These are phyloP conservation scores for sorghum (Sorghum bicolor) DNA, from an alignment of 176 grass and related monocot genomes.

Conservation along the genomic window DNA sequence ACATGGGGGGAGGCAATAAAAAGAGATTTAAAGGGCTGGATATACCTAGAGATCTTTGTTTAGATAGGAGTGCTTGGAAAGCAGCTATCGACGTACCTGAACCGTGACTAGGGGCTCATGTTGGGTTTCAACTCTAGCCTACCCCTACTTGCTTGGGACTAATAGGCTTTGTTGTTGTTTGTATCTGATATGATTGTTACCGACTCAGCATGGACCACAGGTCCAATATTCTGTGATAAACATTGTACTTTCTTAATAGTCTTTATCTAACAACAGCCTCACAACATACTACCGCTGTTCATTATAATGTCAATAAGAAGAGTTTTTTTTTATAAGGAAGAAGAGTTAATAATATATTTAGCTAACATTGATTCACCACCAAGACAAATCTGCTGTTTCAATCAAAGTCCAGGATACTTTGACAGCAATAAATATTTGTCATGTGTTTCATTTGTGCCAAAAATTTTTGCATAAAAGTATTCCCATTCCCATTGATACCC, in stretches of 20 bases:
- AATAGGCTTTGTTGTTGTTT: too few species aligned
- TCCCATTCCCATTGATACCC: neutral
- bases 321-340: too few species aligned
- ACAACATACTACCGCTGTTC: neutral
- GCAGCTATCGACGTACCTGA: too few species aligned
- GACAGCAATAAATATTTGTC: neutral
- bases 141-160: too few species aligned
- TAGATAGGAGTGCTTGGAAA: too few species aligned
- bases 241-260: neutral
- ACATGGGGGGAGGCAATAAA: too few species aligned
- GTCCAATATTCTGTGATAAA: neutral
- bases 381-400: neutral
- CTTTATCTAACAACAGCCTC: neutral
- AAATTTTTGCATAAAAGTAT: neutral
- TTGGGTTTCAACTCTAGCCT: too few species aligned
- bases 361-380: neutral
- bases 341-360: neutral
- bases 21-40: too few species aligned
- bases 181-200: constrained; percentile 1
- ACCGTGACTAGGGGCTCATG: too few species aligned
- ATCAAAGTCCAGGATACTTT: neutral
- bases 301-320: neutral
- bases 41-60: too few species aligned
- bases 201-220: neutral
- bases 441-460: neutral